Evolutionary conservation across 305 asterid genomes (phyloP).

Genomic region (Plantago rigida): DNA sequence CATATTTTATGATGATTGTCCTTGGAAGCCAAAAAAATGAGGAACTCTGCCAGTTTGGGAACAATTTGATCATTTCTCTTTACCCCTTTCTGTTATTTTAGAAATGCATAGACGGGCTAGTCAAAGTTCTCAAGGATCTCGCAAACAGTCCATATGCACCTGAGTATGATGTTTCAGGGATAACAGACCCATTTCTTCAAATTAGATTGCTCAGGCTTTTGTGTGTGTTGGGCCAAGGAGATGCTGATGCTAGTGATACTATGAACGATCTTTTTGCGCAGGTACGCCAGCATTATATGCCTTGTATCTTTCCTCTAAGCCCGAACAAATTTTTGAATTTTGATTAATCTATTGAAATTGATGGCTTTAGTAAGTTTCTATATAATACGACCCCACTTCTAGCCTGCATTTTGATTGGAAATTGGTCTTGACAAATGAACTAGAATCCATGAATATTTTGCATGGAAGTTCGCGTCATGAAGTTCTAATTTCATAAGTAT

Average conservation of each 20-base stretch:
- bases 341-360: background rate
- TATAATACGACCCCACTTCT: background rate
- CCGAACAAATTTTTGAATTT: background rate
- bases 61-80: conserved; percentile 18
- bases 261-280: conserved; percentile 98
- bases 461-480: no score
- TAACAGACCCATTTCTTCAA: conserved; percentile 88
- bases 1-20: conserved; percentile 17
- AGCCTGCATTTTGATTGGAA: background rate
- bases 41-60: conserved; percentile 12
- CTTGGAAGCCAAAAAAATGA: conserved; percentile 14
- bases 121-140: conserved; percentile 84
- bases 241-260: conserved; percentile 87
- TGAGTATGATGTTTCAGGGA: conserved; percentile 90
- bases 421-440: background rate
- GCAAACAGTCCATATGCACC: conserved; percentile 91
- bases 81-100: conserved; percentile 33
- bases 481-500: no score
- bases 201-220: conserved; percentile 74
- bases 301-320: background rate
- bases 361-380: background rate
- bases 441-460: no score
- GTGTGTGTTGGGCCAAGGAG: conserved; percentile 77
- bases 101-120: conserved; percentile 92
- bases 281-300: conserved; percentile 37